Base-by-base conservation (phyloP, 2,329 filamentous ascomycete species). In the Pseudogymnoascus sp. region DNA sequence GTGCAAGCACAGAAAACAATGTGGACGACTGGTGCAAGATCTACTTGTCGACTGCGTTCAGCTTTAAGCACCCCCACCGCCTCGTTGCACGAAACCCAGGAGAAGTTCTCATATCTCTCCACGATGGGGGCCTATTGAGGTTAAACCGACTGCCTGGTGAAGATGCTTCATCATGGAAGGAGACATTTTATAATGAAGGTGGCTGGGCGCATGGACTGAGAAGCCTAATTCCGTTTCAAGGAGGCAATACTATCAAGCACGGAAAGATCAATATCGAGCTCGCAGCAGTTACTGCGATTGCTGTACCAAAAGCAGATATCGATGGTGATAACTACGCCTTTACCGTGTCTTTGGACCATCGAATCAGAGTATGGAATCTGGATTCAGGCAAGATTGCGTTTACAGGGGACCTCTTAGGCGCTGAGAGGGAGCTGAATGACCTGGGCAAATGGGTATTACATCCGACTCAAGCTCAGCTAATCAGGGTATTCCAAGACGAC, bases 341-440 rank as follows among this genome's bases (percentile, higher is more conserved):
- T 70, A 93, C 93, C 0, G 85, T 96, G 59, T 95, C 90, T 67
- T 79, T 99, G 65, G 93, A 99, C 69, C 93, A 99, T 73, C 88
- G 87, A 10, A 78, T 99, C 72, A 88, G 92, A 70, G 87, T 95
- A 40, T 97, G 95, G 93, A 95, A 96, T 71, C 80, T 93, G 33
- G 80, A 84, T n/a, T 90, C 85, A 40, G 93, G 93, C 56, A 89
- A 88, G 72, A 83, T 96, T 62, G 84, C 90, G 4, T 85, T 86
- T 63, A 87, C 88, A 5, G 86, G 86, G 68, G 93, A 99, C 74
- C 80, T 99, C 33, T 75, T 97, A 15, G 86, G 88, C 68, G 82
- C 87, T 19, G 78, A 83, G 33, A 76, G 84, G 62, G 83, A 88
- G 60, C 81, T 86, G 0, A 85, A 90, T 60, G 89, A 93, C 62